These are phyloP conservation scores for Macrolepiota albuminosa DNA, from an alignment of 768 basidiomycete genomes.

Conservation along the genomic window DNA sequence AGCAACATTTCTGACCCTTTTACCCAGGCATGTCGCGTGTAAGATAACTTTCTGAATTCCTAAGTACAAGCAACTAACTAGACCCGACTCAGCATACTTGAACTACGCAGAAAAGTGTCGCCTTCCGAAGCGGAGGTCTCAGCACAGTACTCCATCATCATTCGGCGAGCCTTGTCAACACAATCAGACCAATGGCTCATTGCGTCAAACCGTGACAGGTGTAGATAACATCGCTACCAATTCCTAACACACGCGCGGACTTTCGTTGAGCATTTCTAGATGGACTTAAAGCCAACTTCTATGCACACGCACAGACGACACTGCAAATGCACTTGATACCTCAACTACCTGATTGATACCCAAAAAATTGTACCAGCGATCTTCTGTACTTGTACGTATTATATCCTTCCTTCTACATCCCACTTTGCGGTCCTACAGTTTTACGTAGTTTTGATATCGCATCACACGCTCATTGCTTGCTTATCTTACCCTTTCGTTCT, in stretches of 20 bases:
- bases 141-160: slow-evolving; percentile 24
- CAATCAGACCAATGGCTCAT: slow-evolving; percentile 13
- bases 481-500: neutral
- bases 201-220: neutral
- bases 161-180: slow-evolving; percentile 19
- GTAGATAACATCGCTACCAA: neutral
- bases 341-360: neutral
- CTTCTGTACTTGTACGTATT: slow-evolving; percentile 12
- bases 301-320: neutral
- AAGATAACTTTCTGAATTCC: slow-evolving; percentile 7
- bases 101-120: slow-evolving; percentile 31
- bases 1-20: neutral
- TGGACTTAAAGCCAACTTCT: neutral
- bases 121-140: slow-evolving; percentile 29
- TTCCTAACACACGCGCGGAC: neutral
- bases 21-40: slow-evolving; percentile 33
- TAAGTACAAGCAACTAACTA: neutral
- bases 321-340: slow-evolving; percentile 1
- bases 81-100: slow-evolving; percentile 28
- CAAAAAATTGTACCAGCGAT: slow-evolving; percentile 7
- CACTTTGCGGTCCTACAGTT: neutral
- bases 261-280: neutral
- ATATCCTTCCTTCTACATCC: neutral
- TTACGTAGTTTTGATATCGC: neutral
- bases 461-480: neutral